These are phyloP conservation scores for Pleurotus djamor DNA, from an alignment of 768 basidiomycete genomes.

Conservation along the genomic window DNA sequence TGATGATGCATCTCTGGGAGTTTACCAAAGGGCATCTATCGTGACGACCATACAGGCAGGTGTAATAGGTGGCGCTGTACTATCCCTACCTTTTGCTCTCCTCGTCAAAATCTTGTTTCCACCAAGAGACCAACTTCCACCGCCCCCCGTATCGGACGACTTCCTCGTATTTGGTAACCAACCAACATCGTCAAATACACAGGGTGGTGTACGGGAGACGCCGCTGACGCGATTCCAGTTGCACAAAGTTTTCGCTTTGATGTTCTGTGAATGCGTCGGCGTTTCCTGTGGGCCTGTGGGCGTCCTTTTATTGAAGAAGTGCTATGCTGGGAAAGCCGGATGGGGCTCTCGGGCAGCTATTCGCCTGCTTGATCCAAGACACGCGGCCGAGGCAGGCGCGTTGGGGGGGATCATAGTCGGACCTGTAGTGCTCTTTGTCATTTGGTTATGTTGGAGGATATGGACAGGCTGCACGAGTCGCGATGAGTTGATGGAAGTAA, in stretches of 20 bases:
- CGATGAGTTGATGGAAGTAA: too few relatives aligned
- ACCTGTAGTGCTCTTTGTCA: neutral
- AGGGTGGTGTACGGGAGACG: constrained; percentile 1
- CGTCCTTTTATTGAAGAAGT: neutral
- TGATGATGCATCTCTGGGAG: neutral
- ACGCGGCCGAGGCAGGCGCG: neutral
- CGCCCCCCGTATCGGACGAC: neutral
- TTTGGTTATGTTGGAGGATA: constrained; percentile 1
- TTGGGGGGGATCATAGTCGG: constrained; percentile 2
- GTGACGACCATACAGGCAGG: constrained; percentile 2
- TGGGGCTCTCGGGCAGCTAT: neutral
- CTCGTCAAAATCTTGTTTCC: constrained; percentile 2
- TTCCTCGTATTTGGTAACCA: neutral
- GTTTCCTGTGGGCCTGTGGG: neutral
- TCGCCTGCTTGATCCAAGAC: neutral
- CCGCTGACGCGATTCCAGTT: neutral
- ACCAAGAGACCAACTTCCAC: neutral
- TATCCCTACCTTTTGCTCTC: neutral
- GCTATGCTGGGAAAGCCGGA: neutral
- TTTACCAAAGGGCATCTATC: neutral
- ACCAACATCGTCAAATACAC: neutral
- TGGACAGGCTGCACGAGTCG: neutral
- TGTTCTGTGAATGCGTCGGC: constrained; percentile 6
- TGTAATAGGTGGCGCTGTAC: neutral
- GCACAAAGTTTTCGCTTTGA: neutral